Evolutionary conservation across 2,329 filamentous ascomycete species (phyloP), one percentile per base, ranked within the genome.

Genomic region (Trichoderma atrobrunneum): DNA sequence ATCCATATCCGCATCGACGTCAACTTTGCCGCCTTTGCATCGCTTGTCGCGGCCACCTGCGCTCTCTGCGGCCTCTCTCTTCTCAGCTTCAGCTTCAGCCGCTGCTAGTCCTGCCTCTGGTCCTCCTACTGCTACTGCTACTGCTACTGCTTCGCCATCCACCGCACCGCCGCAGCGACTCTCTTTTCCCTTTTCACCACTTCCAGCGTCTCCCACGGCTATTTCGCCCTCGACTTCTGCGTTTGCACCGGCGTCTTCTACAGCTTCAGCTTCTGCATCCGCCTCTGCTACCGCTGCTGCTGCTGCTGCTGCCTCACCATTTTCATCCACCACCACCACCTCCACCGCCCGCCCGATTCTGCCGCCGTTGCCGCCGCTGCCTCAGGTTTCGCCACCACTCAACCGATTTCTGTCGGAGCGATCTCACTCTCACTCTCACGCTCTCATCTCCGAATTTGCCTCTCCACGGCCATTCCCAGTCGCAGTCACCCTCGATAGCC

Each of bases 321-420:
- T 7, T 32, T 21, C 24, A 5, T 7, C 11, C n/a, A n/a, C n/a
- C n/a, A n/a, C 62, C 7, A 28, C 30, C 14, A 7, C 39, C 59
- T 18, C 24, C 69, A 56, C 28, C 48, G 14, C 26, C 56, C 62
- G 54, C 51, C 60, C 32, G 26, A 57, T 73, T n/a, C 72, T 71
- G 39, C 72, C 72, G 43, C 74, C 61, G 21, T 63, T 71, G 62
- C 72, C 67, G 30, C 67, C 24, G 12, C 61, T 54, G 21, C 48
- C 48, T 54, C 48, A 72, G 34, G 39, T 67, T 60, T 73, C 73
- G 57, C 72, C 74, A 62, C 64, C 74, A 62, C 64, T 43, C 32
- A 63, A 59, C 64, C 74, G 71, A 56, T 75, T 73, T 5, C 74
- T 72, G n/a, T 73, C 74, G 16, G 72, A 72, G 5, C 72, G 74